Conservation (phyloP, 306 rosid species). For the Castanea crenata region DNA sequence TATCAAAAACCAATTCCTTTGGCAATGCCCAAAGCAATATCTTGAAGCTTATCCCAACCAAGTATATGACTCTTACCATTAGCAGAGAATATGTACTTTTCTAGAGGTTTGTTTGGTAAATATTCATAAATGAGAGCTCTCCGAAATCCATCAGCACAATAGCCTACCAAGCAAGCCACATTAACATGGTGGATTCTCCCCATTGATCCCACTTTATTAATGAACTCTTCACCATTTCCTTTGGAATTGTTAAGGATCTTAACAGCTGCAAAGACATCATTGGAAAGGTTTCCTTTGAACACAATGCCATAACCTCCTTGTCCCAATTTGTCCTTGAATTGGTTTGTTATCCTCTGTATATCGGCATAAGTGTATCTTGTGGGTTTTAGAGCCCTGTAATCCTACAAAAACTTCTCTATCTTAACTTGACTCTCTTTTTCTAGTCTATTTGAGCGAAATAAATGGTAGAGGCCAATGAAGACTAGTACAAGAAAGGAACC, state of each 20-base stretch:
- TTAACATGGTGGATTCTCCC: too few species aligned
- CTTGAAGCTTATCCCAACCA: too few species aligned
- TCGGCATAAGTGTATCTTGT: slow-evolving; percentile 18
- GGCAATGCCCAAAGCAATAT: too few species aligned
- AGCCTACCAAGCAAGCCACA: too few species aligned
- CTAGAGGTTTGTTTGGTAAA: too few species aligned
- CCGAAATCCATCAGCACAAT: too few species aligned
- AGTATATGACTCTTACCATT: too few species aligned
- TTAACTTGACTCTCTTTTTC: neutral
- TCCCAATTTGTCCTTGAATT: neutral
- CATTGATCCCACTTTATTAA: too few species aligned
- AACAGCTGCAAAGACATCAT: neutral
- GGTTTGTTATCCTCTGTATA: slow-evolving; percentile 4
- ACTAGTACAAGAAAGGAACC: neutral
- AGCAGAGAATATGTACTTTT: too few species aligned
- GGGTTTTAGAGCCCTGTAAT: neutral
- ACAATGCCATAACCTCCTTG: slow-evolving; percentile 2
- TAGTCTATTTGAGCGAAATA: neutral
- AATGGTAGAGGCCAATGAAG: neutral
- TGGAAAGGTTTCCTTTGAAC: neutral
- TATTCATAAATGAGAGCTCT: too few species aligned
- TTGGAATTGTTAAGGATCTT: slow-evolving; percentile 2
- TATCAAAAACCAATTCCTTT: too few species aligned
- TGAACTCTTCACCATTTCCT: slow-evolving; percentile 11
- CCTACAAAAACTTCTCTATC: neutral